A percentile compares a stretch with the other conserved stretches of the same genome.
phyloP scores from a whole-genome alignment of 2,329 filamentous ascomycete genomes.

The Ceratocystis destructans region DNA sequence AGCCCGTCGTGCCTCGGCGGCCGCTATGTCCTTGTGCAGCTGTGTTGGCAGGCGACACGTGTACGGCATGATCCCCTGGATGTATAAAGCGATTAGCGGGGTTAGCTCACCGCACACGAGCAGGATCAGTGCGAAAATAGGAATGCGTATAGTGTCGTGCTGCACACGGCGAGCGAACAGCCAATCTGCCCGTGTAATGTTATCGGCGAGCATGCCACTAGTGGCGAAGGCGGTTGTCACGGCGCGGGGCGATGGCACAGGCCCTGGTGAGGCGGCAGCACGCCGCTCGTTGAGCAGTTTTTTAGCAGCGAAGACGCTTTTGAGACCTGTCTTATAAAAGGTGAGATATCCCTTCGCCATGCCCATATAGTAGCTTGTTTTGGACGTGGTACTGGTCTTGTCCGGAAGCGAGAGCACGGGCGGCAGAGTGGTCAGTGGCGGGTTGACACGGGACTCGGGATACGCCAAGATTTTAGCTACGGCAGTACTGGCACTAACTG shows the following conservation, averaged over 20 bases:
- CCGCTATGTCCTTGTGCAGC: conserved; percentile 31
- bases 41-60: conserved; percentile 75
- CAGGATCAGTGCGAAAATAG: conserved; percentile 62
- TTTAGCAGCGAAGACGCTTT: conserved; percentile 58
- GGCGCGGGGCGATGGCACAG: conserved; percentile 34
- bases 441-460: conserved; percentile 40
- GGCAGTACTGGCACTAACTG: background rate
- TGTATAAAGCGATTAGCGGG: conserved; percentile 58
- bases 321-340: conserved; percentile 82
- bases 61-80: conserved; percentile 59
- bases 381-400: conserved; percentile 31
- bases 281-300: conserved; percentile 35
- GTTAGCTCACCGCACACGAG: conserved; percentile 76
- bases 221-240: conserved; percentile 28
- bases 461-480: conserved; percentile 1
- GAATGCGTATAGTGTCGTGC: conserved; percentile 63
- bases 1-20: conserved; percentile 36
- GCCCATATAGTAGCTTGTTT: conserved; percentile 38
- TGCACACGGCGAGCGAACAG: conserved; percentile 54
- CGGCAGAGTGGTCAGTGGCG: conserved; percentile 58
- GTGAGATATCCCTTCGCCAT: conserved; percentile 61
- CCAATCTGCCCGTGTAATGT: conserved; percentile 50
- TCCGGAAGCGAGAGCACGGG: conserved; percentile 51
- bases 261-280: conserved; percentile 15
- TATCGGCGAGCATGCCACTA: conserved; percentile 46